phyloP scores from a whole-genome alignment of 2,329 filamentous ascomycete species.

The Colletotrichum chrysophilum region DNA sequence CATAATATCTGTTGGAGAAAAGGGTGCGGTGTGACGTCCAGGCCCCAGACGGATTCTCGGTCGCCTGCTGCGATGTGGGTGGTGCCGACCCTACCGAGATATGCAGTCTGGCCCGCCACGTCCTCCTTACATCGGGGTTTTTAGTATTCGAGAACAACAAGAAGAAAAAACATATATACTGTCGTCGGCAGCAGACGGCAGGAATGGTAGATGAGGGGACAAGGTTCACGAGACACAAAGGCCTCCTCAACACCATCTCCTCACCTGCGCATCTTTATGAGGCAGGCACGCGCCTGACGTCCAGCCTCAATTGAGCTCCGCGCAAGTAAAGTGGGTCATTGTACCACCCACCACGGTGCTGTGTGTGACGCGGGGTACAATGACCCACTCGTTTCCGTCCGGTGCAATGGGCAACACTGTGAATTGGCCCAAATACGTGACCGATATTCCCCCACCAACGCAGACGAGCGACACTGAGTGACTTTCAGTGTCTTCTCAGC shows the following conservation, averaged over 20 bases:
- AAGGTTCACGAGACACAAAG: no score
- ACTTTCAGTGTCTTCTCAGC: no score
- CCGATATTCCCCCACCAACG: neutral
- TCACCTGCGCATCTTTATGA: no score
- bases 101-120: no score
- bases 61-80: neutral
- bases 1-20: neutral
- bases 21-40: neutral
- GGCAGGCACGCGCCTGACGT: neutral
- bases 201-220: no score
- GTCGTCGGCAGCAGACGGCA: no score
- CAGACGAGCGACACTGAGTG: no score
- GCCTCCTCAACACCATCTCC: no score
- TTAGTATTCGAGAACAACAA: no score
- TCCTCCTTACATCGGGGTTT: no score
- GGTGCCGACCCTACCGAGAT: no score
- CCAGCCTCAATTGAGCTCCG: neutral
- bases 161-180: no score
- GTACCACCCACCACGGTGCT: neutral
- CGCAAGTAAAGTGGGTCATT: neutral
- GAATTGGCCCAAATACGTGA: neutral
- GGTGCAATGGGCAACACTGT: neutral
- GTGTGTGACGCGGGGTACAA: neutral
- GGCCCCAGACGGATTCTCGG: neutral
- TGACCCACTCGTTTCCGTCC: neutral